Percentiles rank a stretch among this genome's conserved stretches.
Evolutionary conservation across 139 green algal genomes (phyloP).

Genomic region (Chlamydomonas sphaeroides): DNA sequence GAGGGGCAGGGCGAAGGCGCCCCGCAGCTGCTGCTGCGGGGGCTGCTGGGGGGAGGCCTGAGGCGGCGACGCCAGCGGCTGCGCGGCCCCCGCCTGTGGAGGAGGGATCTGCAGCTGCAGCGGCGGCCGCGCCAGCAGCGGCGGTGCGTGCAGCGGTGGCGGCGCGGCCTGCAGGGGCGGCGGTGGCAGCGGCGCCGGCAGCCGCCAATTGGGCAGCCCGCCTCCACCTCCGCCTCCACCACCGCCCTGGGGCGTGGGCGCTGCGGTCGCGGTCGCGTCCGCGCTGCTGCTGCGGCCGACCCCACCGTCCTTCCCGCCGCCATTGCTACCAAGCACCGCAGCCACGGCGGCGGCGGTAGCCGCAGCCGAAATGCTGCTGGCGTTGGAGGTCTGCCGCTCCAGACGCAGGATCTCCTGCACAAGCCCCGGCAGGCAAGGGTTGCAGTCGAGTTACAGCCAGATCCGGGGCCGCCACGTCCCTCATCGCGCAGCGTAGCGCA

Average conservation of each 20-base stretch:
- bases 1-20: neutral
- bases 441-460: no score
- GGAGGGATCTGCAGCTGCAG: neutral
- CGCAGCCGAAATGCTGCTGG: neutral
- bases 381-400: conserved; percentile 33
- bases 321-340: neutral
- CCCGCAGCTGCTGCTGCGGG: neutral
- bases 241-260: neutral
- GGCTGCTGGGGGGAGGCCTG: neutral
- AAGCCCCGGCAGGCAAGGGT: no score
- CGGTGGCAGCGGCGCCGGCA: conserved; percentile 4
- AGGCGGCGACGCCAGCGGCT: neutral
- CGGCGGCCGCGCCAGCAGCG: neutral
- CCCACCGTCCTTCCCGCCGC: no score
- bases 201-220: neutral
- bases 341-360: neutral
- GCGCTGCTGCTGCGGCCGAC: no score
- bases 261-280: neutral
- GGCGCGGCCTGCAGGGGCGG: neutral
- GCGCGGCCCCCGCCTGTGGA: neutral
- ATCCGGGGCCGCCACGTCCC: no score
- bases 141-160: neutral
- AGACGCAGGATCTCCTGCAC: conserved; percentile 63
- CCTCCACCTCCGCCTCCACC: neutral
- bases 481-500: no score